phyloP scores from a whole-genome alignment of 768 basidiomycete genomes.

The Suillus luteus region DNA sequence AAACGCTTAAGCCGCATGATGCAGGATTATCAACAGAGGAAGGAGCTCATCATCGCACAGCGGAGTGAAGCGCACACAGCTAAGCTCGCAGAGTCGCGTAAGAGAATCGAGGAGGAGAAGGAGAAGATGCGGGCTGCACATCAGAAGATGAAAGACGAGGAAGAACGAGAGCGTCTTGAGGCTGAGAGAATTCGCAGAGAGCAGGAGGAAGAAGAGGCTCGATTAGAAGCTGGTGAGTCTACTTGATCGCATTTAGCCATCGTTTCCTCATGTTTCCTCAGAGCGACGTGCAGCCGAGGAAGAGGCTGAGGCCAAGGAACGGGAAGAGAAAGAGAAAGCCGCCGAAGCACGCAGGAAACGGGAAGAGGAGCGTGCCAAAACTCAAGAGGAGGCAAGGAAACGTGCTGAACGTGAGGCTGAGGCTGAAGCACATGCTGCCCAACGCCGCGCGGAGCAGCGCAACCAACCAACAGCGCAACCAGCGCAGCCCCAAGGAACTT shows the following conservation, averaged over 20 bases:
- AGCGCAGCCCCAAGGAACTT: constrained; percentile 19
- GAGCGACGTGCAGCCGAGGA: constrained; percentile 62
- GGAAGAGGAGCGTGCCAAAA: constrained; percentile 51
- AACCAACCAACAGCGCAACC: constrained; percentile 34
- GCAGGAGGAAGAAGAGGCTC: constrained; percentile 45
- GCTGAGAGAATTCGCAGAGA: constrained; percentile 20
- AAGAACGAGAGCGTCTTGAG: constrained; percentile 36
- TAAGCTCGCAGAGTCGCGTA: constrained; percentile 55
- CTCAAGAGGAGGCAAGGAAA: constrained; percentile 54
- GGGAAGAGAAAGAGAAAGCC: constrained; percentile 60
- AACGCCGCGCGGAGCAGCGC: constrained; percentile 39
- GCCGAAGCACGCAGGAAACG: constrained; percentile 54
- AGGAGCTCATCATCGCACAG: constrained; percentile 54
- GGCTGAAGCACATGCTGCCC: constrained; percentile 49
- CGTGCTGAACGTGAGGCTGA: constrained; percentile 72
- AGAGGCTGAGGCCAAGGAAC: constrained; percentile 54
- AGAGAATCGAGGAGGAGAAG: constrained; percentile 86
- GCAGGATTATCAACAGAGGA: constrained; percentile 61
- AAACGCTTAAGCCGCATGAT: constrained; percentile 70
- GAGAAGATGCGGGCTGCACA: constrained; percentile 61
- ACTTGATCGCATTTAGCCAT: constrained; percentile 6
- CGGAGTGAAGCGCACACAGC: constrained; percentile 66
- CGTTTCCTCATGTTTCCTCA: constrained; percentile 32
- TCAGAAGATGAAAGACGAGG: constrained; percentile 58
- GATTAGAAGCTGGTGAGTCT: constrained; percentile 53